Evolutionary conservation across 352 stramenopile genomes (phyloP).

Genomic region (Phytophthora podocarpi): DNA sequence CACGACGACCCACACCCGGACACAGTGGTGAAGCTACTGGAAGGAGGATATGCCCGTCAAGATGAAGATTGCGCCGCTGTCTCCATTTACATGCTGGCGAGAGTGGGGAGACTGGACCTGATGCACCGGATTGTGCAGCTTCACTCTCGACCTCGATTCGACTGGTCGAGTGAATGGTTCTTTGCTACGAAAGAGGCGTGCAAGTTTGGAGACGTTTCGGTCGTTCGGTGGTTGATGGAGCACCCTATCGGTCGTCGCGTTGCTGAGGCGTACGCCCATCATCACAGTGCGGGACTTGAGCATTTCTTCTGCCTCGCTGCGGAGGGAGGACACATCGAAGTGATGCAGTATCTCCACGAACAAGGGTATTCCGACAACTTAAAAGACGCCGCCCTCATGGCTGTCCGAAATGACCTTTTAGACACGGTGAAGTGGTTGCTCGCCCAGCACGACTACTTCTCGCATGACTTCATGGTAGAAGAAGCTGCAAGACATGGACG

Average conservation of each 20-base stretch:
- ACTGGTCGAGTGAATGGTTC: constrained; percentile 13
- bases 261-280: constrained; percentile 5
- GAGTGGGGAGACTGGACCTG: constrained; percentile 6
- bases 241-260: constrained; percentile 1
- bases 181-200: constrained; percentile 9
- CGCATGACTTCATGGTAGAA: constrained; percentile 8
- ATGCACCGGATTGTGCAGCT: constrained; percentile 14
- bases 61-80: too few species aligned
- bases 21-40: constrained; percentile 1
- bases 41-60: too few species aligned
- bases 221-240: constrained; percentile 11
- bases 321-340: constrained; percentile 1
- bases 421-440: constrained; percentile 10
- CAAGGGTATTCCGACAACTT: constrained; percentile 6
- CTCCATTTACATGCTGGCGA: constrained; percentile 11
- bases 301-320: constrained; percentile 14
- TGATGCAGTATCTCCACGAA: constrained; percentile 11
- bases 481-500: constrained; percentile 11
- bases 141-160: neutral
- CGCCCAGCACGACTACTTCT: neutral
- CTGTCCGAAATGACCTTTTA: constrained; percentile 9
- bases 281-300: constrained; percentile 10
- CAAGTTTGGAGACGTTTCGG: constrained; percentile 7
- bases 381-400: constrained; percentile 2
- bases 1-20: constrained; percentile 13